Percentiles rank a stretch among this genome's conserved stretches.
Evolutionary conservation across 192 early-diverging fungal species (phyloP).

Genomic region (Coemansia sp.): DNA sequence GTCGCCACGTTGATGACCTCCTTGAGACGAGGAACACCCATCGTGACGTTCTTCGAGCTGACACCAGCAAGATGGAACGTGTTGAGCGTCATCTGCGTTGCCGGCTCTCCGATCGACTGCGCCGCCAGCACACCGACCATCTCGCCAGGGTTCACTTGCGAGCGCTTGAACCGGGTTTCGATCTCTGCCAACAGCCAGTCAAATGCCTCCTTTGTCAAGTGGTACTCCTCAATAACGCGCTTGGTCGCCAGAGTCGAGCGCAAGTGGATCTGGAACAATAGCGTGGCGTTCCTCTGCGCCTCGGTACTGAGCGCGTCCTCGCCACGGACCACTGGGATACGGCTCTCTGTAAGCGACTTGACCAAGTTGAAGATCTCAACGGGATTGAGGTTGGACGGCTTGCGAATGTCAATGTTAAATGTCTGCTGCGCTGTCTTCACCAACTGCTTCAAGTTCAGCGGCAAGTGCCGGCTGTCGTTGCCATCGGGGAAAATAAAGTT

Average conservation of each 20-base stretch:
- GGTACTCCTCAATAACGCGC: constrained; percentile 88
- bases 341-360: constrained; percentile 66
- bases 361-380: constrained; percentile 75
- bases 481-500: constrained; percentile 78
- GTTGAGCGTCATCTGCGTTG: constrained; percentile 99
- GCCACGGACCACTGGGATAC: constrained; percentile 79
- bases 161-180: constrained; percentile 83
- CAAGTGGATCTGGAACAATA: constrained; percentile 85
- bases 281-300: constrained; percentile 90
- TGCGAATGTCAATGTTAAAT: constrained; percentile 79
- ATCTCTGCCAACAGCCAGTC: constrained; percentile 95
- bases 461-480: constrained; percentile 80
- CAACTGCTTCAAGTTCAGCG: constrained; percentile 85
- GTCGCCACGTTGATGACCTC: constrained; percentile 99
- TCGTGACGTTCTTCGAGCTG: constrained; percentile 92
- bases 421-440: constrained; percentile 89
- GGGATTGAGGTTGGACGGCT: constrained; percentile 86
- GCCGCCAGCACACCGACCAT: constrained; percentile 98
- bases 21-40: constrained; percentile 97
- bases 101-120: constrained; percentile 98
- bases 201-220: constrained; percentile 82
- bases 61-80: constrained; percentile 99
- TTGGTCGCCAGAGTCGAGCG: constrained; percentile 81
- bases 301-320: constrained; percentile 81
- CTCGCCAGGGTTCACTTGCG: constrained; percentile 92